These are phyloP conservation scores for Eucalyptus regnans DNA, from an alignment of 345 rosid genomes.

Conservation along the genomic window DNA sequence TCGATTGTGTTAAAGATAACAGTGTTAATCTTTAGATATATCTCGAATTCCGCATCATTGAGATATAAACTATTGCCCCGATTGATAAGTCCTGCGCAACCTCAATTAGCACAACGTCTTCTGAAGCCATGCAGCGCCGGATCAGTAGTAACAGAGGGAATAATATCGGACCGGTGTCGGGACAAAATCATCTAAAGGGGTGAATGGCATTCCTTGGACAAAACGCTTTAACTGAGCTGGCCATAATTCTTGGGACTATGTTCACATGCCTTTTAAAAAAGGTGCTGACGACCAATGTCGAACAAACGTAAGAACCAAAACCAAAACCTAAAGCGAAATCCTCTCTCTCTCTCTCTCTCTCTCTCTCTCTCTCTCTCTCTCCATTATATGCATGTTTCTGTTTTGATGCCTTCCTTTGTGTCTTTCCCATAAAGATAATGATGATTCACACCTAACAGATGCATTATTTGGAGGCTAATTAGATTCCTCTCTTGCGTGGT, in stretches of 20 bases:
- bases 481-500: not conserved
- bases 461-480: not conserved
- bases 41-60: not conserved
- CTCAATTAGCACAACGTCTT: not conserved
- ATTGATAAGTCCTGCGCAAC: not conserved
- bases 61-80: not conserved
- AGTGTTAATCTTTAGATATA: not conserved
- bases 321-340: not conserved
- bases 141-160: not conserved
- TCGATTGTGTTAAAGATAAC: not conserved
- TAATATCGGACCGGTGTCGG: not conserved
- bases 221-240: not conserved
- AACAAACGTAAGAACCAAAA: not conserved
- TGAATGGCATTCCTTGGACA: not conserved
- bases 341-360: not conserved
- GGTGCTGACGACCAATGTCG: not conserved
- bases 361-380: not conserved
- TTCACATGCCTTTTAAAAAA: not conserved
- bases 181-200: accelerated
- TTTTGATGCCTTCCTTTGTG: not conserved
- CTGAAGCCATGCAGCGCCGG: not conserved
- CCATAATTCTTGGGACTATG: not conserved
- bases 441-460: not conserved
- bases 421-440: not conserved
- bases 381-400: not conserved